phyloP scores from a whole-genome alignment of 1,284 basidiomycete species.

The Boletus austroedulis region DNA sequence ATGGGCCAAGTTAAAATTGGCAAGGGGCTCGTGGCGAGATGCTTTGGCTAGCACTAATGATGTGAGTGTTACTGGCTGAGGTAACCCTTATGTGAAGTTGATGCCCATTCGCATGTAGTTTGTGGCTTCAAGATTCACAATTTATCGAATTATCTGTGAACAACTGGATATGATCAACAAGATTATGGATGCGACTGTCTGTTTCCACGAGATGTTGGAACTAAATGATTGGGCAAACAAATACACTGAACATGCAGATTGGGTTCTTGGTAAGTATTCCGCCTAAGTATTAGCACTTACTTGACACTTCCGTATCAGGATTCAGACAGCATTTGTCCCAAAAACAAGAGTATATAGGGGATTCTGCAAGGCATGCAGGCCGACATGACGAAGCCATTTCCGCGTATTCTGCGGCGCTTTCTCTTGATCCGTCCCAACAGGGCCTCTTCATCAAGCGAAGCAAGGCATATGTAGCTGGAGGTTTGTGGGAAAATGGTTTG shows the following conservation, averaged over 20 bases:
- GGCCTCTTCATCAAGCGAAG: not conserved
- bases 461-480: not conserved
- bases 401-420: not conserved
- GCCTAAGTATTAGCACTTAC: not conserved
- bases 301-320: not conserved
- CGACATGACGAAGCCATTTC: not conserved
- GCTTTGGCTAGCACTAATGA: not conserved
- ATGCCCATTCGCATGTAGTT: constrained; percentile 1
- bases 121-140: not conserved
- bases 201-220: constrained; percentile 2
- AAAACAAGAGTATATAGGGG: not conserved
- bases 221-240: not conserved
- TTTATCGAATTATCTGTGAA: constrained; percentile 3
- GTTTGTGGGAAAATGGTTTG: not conserved
- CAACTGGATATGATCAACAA: not conserved
- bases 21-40: not conserved
- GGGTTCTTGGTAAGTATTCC: not conserved
- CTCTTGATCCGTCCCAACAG: not conserved
- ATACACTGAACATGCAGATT: not conserved
- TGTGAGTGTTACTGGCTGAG: not conserved
- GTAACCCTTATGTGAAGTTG: not conserved
- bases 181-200: not conserved
- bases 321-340: not conserved
- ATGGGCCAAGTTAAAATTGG: constrained; percentile 3
- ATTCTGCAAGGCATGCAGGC: not conserved